These are phyloP conservation scores for Sphaerulina musiva DNA, from an alignment of 2,329 filamentous ascomycete genomes.

Conservation along the genomic window DNA sequence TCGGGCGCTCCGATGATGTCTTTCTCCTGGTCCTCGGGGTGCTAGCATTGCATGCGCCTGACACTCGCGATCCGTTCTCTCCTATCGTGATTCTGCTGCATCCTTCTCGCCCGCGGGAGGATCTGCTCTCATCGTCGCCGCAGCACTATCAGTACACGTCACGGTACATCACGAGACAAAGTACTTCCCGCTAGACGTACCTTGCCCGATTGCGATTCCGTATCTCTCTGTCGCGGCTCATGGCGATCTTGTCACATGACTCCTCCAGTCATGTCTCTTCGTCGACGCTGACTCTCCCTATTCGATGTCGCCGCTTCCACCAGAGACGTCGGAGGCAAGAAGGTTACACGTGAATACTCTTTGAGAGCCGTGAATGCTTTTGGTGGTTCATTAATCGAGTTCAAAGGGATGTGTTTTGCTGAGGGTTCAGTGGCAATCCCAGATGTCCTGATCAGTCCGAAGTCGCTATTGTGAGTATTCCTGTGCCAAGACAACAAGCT, in stretches of 20 bases:
- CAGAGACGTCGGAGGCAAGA: not conserved
- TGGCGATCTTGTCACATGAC: slow-evolving; percentile 60
- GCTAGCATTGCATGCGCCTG: slow-evolving; percentile 54
- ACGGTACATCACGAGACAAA: not conserved
- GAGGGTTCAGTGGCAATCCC: not conserved
- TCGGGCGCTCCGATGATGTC: too few relatives aligned
- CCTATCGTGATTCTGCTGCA: slow-evolving; percentile 50
- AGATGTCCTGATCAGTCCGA: not conserved
- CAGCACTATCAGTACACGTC: slow-evolving; percentile 7
- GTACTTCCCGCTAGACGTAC: slow-evolving; percentile 44
- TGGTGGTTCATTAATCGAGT: too few relatives aligned
- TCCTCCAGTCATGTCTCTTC: slow-evolving; percentile 56
- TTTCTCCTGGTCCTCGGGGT: slow-evolving; percentile 50
- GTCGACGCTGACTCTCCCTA: slow-evolving; percentile 14
- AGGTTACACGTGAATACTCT: too few relatives aligned
- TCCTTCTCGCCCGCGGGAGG: slow-evolving; percentile 59
- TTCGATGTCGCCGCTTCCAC: slow-evolving; percentile 19
- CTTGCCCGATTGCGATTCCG: slow-evolving; percentile 54
- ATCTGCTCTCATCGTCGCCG: slow-evolving; percentile 57
- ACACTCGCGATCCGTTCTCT: slow-evolving; percentile 58
- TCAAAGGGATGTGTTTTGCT: not conserved
- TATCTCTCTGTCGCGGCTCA: slow-evolving; percentile 58
- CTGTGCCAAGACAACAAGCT: not conserved
- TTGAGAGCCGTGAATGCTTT: too few relatives aligned
- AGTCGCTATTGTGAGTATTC: not conserved